These are phyloP conservation scores for Pseudocercospora cruenta DNA, from an alignment of 2,329 filamentous ascomycete species.

Conservation along the genomic window DNA sequence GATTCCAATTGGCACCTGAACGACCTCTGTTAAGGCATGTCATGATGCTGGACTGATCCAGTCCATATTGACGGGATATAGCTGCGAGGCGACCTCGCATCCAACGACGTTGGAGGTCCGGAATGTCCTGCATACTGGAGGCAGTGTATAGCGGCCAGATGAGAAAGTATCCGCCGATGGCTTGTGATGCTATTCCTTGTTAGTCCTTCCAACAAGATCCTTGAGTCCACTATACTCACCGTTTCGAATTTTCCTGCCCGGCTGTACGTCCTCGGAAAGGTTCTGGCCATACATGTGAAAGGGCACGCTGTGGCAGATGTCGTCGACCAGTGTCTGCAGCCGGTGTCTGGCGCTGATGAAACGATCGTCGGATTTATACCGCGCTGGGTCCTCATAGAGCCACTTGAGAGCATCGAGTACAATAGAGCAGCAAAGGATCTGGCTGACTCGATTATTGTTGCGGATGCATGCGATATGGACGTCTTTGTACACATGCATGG, in stretches of 20 bases:
- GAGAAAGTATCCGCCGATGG: conserved; percentile 11
- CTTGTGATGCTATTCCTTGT: conserved; percentile 1
- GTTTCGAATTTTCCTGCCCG: not conserved
- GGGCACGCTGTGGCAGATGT: conserved; percentile 18
- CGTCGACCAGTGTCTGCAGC: conserved; percentile 10
- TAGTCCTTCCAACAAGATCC: not conserved
- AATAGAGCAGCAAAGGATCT: conserved; percentile 12
- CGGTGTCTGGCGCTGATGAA: conserved; percentile 5
- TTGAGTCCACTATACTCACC: not conserved
- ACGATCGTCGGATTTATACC: conserved; percentile 3
- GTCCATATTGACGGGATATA: conserved; percentile 12
- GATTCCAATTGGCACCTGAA: not conserved
- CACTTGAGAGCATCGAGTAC: conserved; percentile 19
- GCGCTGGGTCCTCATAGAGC: not conserved
- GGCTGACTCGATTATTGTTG: conserved; percentile 16
- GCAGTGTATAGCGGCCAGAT: conserved; percentile 16
- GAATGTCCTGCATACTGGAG: conserved; percentile 13
- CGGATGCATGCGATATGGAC: conserved; percentile 9
- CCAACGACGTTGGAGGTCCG: conserved; percentile 12
- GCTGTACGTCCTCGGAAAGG: not conserved
- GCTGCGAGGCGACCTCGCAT: conserved; percentile 8
- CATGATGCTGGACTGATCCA: conserved; percentile 9
- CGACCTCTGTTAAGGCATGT: conserved; percentile 8
- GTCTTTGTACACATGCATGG: conserved; percentile 17
- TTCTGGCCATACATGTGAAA: conserved; percentile 15